These are phyloP conservation scores for Phlyctochytrium arcticum DNA, from an alignment of 192 early-diverging fungal genomes.

Conservation along the genomic window DNA sequence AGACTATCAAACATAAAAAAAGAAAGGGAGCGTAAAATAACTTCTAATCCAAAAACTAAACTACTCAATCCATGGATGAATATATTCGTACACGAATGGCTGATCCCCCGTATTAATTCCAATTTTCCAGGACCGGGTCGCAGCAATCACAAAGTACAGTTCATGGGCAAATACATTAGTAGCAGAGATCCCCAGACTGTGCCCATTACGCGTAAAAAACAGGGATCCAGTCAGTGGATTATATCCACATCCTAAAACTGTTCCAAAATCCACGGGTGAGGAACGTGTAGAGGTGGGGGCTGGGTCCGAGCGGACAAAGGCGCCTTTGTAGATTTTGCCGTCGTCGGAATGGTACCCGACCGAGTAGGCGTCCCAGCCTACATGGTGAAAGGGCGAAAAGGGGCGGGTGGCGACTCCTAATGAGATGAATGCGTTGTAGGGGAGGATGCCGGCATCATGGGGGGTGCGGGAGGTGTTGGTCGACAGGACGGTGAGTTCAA, in stretches of 20 bases:
- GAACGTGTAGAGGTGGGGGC: neutral
- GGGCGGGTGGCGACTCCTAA: constrained; percentile 36
- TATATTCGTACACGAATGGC: constrained; percentile 20
- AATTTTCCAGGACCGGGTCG: constrained; percentile 20
- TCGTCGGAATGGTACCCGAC: constrained; percentile 48
- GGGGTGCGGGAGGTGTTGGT: too few species aligned
- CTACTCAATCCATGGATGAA: too few species aligned
- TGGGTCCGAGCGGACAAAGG: neutral
- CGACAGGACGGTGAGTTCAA: constrained; percentile 26
- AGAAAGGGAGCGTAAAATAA: too few species aligned
- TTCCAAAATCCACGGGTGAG: neutral
- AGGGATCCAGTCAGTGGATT: neutral
- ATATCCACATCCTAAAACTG: neutral
- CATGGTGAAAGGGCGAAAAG: constrained; percentile 38
- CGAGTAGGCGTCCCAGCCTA: constrained; percentile 41
- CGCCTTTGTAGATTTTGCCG: constrained; percentile 34
- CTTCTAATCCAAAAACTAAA: too few species aligned
- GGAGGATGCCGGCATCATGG: neutral
- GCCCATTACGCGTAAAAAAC: constrained; percentile 1
- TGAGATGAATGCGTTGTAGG: constrained; percentile 30
- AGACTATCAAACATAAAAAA: too few species aligned
- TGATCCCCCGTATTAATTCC: constrained; percentile 21
- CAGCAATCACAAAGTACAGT: constrained; percentile 16
- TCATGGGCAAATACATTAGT: neutral
- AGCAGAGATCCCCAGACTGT: neutral